Evolutionary conservation across 2,329 filamentous ascomycete species (phyloP).

Genomic region (Mycosphaerelloides madeirae): DNA sequence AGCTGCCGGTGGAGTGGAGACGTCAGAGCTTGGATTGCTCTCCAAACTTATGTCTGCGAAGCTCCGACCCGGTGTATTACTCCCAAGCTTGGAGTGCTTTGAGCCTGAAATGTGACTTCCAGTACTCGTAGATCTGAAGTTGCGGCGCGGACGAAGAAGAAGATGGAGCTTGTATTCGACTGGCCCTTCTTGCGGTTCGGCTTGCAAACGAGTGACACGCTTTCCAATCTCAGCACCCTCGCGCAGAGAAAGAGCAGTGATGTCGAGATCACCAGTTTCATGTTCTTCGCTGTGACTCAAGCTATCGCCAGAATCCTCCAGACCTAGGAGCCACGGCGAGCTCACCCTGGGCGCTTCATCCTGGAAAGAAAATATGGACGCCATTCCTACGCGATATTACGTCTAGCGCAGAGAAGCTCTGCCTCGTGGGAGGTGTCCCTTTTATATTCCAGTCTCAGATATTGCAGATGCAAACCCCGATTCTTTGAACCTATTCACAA

Average conservation of each 20-base stretch:
- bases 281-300: background rate
- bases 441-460: background rate
- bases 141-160: conserved; percentile 70
- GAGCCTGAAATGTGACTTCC: conserved; percentile 49
- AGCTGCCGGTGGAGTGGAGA: conserved; percentile 7
- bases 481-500: background rate
- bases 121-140: conserved; percentile 69
- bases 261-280: conserved; percentile 2
- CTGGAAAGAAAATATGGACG: conserved; percentile 94
- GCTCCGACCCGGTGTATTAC: conserved; percentile 19
- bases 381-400: conserved; percentile 51
- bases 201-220: conserved; percentile 67
- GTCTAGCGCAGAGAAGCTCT: no score
- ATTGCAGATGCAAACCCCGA: background rate
- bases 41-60: conserved; percentile 20
- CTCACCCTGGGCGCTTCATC: conserved; percentile 80
- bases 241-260: conserved; percentile 10
- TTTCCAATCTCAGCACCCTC: conserved; percentile 9
- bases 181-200: conserved; percentile 89
- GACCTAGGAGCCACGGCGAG: conserved; percentile 72
- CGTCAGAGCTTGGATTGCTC: conserved; percentile 14
- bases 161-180: conserved; percentile 97
- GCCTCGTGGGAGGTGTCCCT: no score
- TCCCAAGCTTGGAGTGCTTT: conserved; percentile 39
- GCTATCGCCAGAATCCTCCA: conserved; percentile 1